These are phyloP conservation scores for Daedalea quercina DNA, from an alignment of 768 basidiomycete species.

Conservation along the genomic window DNA sequence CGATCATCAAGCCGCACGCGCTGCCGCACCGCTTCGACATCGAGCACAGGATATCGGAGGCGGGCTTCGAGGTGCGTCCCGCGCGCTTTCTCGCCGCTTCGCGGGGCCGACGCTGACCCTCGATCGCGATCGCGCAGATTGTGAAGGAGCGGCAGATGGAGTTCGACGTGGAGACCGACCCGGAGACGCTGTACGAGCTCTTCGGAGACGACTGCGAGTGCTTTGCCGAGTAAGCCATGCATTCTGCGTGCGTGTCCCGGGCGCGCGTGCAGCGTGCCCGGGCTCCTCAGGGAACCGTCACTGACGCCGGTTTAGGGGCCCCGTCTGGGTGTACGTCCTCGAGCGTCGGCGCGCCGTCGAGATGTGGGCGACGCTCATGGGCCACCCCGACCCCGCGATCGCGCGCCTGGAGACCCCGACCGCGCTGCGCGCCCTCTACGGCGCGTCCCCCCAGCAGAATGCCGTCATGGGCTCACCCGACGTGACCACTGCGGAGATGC, in stretches of 20 bases:
- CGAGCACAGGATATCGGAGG: constrained; percentile 71
- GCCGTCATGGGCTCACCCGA: constrained; percentile 71
- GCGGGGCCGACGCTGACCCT: background rate
- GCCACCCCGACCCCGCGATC: constrained; percentile 50
- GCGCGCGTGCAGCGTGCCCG: background rate
- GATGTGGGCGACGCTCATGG: constrained; percentile 75
- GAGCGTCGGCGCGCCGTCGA: constrained; percentile 78
- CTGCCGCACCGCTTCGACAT: constrained; percentile 71
- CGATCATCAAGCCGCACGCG: constrained; percentile 80
- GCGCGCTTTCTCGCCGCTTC: constrained; percentile 10
- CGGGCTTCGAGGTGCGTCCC: constrained; percentile 67
- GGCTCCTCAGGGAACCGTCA: background rate
- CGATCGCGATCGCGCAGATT: constrained; percentile 39
- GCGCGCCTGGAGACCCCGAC: constrained; percentile 50
- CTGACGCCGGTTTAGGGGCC: constrained; percentile 42
- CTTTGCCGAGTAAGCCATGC: constrained; percentile 65
- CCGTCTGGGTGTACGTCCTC: constrained; percentile 89
- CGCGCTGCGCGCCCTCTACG: constrained; percentile 69
- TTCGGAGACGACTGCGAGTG: constrained; percentile 74
- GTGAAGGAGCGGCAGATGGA: constrained; percentile 88
- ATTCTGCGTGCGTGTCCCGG: background rate
- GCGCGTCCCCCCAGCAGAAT: constrained; percentile 47
- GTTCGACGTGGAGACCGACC: constrained; percentile 78
- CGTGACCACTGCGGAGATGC: constrained; percentile 62
- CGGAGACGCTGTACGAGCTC: constrained; percentile 70